Conservation (phyloP, 371 early-diverging fungal genomes). For the Lichtheimia corymbifera region DNA sequence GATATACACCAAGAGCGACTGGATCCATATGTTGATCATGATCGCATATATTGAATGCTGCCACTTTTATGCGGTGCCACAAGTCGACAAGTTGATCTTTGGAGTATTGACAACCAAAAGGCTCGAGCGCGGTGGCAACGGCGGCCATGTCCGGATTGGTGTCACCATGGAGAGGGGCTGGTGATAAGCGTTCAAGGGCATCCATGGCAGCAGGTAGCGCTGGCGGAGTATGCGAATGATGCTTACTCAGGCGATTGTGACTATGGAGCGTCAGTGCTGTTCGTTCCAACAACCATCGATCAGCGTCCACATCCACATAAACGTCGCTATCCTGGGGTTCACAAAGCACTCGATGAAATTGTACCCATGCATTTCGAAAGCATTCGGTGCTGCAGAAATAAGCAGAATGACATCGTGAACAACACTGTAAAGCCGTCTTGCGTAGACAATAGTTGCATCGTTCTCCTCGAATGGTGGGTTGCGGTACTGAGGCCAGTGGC, state of each 20-base stretch:
- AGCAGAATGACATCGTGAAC: slow-evolving; percentile 47
- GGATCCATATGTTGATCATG: slow-evolving; percentile 62
- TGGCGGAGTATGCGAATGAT: slow-evolving; percentile 47
- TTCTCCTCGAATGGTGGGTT: slow-evolving; percentile 41
- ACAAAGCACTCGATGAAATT: slow-evolving; percentile 42
- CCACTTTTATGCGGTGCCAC: slow-evolving; percentile 15
- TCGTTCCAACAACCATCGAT: slow-evolving; percentile 48
- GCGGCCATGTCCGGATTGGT: slow-evolving; percentile 7
- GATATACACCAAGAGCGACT: slow-evolving; percentile 75
- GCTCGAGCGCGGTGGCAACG: slow-evolving; percentile 17
- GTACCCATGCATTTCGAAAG: slow-evolving; percentile 49
- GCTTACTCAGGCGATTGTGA: slow-evolving; percentile 52
- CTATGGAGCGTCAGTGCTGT: slow-evolving; percentile 45
- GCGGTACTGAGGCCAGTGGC: slow-evolving; percentile 39
- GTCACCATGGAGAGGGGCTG: not conserved
- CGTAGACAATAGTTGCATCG: slow-evolving; percentile 46
- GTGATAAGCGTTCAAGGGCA: slow-evolving; percentile 29
- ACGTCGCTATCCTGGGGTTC: slow-evolving; percentile 42
- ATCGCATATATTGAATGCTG: slow-evolving; percentile 26
- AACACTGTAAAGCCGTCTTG: slow-evolving; percentile 45
- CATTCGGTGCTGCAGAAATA: slow-evolving; percentile 51
- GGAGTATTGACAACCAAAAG: slow-evolving; percentile 28
- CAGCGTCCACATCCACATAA: slow-evolving; percentile 41
- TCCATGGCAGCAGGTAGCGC: slow-evolving; percentile 35
- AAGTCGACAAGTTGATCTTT: slow-evolving; percentile 15